Evolutionary conservation across 805 yeast species (phyloP).

Genomic region (Lipomyces oligophaga): DNA sequence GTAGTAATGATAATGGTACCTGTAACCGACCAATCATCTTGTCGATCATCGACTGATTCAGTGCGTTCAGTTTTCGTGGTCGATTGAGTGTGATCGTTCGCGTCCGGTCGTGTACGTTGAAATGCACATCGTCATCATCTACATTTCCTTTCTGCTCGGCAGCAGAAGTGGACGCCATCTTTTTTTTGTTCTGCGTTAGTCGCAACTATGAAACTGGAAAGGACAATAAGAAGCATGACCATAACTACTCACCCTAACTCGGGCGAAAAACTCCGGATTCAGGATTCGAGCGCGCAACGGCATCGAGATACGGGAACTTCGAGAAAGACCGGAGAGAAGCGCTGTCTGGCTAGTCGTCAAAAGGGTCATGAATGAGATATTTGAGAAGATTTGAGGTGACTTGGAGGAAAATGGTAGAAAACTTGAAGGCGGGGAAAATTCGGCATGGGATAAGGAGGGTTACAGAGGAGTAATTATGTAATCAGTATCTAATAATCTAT

Average conservation of each 20-base stretch:
- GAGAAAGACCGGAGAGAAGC: conserved; percentile 7
- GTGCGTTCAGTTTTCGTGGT: conserved; percentile 77
- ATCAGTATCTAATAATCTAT: no score
- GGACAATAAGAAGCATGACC: not conserved
- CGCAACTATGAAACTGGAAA: no score
- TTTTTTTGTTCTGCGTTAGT: not conserved
- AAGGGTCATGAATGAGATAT: conserved; percentile 30
- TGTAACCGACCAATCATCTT: conserved; percentile 63
- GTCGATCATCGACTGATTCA: conserved; percentile 69
- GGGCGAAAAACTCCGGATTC: conserved; percentile 9
- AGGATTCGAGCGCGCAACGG: conserved; percentile 28
- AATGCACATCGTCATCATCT: conserved; percentile 53
- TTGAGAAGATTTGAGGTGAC: no score
- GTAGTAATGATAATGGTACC: conserved; percentile 6
- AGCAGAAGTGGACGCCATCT: conserved; percentile 11
- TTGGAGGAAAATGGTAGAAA: no score
- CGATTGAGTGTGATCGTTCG: conserved; percentile 76
- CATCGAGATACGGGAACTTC: conserved; percentile 14
- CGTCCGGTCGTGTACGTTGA: conserved; percentile 58
- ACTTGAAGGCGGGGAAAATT: no score
- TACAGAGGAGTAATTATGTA: no score
- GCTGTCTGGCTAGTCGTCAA: conserved; percentile 4
- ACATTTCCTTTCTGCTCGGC: no score
- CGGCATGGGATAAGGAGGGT: conserved; percentile 33
- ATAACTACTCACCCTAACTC: conserved; percentile 10